Evolutionary conservation across 2,329 filamentous ascomycete genomes (phyloP), one percentile per base, ranked within the genome.

Genomic region (Fusarium miscanthi): DNA sequence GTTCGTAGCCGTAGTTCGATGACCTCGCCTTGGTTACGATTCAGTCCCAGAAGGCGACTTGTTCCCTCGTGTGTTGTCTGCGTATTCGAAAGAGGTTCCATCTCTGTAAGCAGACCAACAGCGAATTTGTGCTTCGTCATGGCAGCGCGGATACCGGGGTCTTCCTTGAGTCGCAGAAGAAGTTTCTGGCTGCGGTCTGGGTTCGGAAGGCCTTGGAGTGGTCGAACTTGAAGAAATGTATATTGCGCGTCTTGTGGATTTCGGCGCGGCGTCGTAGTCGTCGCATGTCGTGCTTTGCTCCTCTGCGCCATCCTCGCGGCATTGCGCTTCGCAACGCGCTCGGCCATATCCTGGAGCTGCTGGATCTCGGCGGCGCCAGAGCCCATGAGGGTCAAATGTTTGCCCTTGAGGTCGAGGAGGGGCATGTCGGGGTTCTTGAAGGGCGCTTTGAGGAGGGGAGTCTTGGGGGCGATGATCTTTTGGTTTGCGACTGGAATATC

Each of bases 1-100:
- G 96, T 98, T n/a, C 96, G 87, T 40, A 99, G 83, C 0, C 96
- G 87, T 69, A 99, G 82, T 85, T 98, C 95, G 63, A 99, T 97
- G 2, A 94, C 93, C 81, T 97, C 92, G 67, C 96, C 96, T 6
- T 86, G 82, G 79, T 98, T 98, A 16, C 94, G 87, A 79, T 99
- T 99, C 43, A 98, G 81, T 0, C 96, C 96, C 1, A 98, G 83
- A 3, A 93, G 95, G 48, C 94, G 88, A 54, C 91, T 91, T n/a
- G 87, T 88, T 51, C 89, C 88, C 77, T 96, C 92, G 77, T 93
- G 92, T 7, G 89, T 93, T 3, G 85, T 81, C 70, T 87, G 81
- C 1, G 95, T 98, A 81, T 98, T 90, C 74, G 91, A 88, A 0
- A 91, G 87, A 0, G 96, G 96, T 76, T 99, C 93, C 95, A 99